Evolutionary conservation across 441 rosid genomes (phyloP), one percentile per base, ranked within the genome.

Genomic region (Isatis lusitanica): DNA sequence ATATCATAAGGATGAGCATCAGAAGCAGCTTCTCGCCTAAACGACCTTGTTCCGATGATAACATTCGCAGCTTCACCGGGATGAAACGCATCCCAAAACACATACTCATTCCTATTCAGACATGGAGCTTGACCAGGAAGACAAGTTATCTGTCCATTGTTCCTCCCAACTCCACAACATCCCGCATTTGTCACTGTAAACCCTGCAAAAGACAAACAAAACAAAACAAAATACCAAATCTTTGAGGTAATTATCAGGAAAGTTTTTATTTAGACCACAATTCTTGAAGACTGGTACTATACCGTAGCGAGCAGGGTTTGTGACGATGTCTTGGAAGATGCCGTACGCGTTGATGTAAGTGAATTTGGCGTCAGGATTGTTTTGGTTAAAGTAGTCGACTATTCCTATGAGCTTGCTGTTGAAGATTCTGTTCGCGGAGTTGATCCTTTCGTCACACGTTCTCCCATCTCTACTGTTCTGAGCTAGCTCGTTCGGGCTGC

Each of bases 51-150:
- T 9, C 87, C 98, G 11, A 93, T 75, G 2, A 90, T 12, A 3
- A 60, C 28, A 72, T 93, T 93, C 0, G 92, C 93, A 39, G 89
- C 87, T 73, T 90, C 98, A 10, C 88, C 52, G 1, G 97, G 98
- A 75, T 93, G 97, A 72, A 85, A 93, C 13, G 97, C 95, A 71
- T 93, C 98, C 97, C 98, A 90, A 73, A 93, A 93, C 82, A 88
- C 61, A 57, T 86, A 85, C 55, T 88, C 84, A 6, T 58, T 76
- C 63, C 98, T 81, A 53, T 89, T 86, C 39, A 31, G 71, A 79
- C 98, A 93, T 31, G 97, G 97, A 30, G 82, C 83, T 78, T 90
- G 97, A 15, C 59, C 26, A 4, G 98, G 97, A 28, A 93, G 80
- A 64, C 98, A 93, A 17, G 97, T 93, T 11, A 90, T 86, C 69